phyloP scores from a whole-genome alignment of 2,329 filamentous ascomycete genomes.

The Arthrobotrys entomopaga region DNA sequence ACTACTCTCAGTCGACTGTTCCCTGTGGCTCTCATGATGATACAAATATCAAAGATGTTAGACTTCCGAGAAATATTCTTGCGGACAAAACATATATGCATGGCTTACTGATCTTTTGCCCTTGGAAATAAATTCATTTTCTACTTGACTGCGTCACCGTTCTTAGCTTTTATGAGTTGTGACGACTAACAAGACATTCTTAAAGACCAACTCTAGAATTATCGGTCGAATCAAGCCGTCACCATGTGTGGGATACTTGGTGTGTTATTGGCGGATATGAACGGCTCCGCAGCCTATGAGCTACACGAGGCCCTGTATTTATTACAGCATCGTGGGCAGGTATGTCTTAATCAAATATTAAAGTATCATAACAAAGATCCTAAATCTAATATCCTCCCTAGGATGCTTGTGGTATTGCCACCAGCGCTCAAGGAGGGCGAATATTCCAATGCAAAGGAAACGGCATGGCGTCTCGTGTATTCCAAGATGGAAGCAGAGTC shows the following conservation, averaged over 20 bases:
- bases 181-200: conserved; percentile 14
- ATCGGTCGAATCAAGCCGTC: conserved; percentile 41
- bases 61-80: conserved; percentile 62
- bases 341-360: conserved; percentile 59
- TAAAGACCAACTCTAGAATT: conserved; percentile 6
- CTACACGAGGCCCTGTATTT: conserved; percentile 78
- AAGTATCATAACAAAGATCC: conserved; percentile 70
- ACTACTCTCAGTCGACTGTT: not conserved
- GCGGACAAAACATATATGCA: conserved; percentile 58
- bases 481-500: conserved; percentile 79
- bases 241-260: conserved; percentile 73
- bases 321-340: conserved; percentile 67
- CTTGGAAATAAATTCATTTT: not conserved
- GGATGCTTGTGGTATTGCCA: conserved; percentile 87
- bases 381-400: conserved; percentile 63
- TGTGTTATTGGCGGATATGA: conserved; percentile 70
- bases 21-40: conserved; percentile 57
- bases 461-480: conserved; percentile 85
- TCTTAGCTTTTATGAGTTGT: conserved; percentile 14
- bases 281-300: conserved; percentile 70
- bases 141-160: not conserved
- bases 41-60: conserved; percentile 62
- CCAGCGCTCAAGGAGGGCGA: conserved; percentile 77
- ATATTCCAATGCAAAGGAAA: conserved; percentile 92
- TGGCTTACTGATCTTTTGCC: conserved; percentile 54